Conservation (phyloP, 805 yeast genomes). For the Lachancea dasiensis region DNA sequence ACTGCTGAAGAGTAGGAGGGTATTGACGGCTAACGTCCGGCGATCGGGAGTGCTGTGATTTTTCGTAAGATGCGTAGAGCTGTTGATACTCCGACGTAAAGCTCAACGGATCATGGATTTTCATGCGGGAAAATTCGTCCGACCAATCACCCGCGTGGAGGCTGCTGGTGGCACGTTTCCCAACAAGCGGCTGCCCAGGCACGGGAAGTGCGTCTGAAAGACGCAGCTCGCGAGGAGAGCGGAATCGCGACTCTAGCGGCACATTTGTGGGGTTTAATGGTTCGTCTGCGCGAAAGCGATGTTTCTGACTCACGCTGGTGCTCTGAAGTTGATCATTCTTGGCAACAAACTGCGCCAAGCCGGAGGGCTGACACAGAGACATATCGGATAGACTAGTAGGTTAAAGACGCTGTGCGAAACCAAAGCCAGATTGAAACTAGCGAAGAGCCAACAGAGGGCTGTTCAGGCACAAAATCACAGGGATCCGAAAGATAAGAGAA, state of each 20-base stretch:
- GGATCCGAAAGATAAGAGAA: too few species aligned
- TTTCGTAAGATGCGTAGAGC: conserved; percentile 23
- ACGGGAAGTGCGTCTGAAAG: background rate
- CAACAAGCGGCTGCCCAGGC: conserved; percentile 1
- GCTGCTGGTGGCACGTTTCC: too few species aligned
- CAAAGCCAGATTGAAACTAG: too few species aligned
- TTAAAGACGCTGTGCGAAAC: too few species aligned
- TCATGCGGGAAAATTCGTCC: conserved; percentile 24
- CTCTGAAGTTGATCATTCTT: conserved; percentile 12
- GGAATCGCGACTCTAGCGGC: too few species aligned
- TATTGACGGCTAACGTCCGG: too few species aligned
- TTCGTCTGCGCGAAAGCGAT: background rate
- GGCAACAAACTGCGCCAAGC: conserved; percentile 17
- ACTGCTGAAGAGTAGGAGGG: background rate
- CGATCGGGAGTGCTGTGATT: conserved; percentile 2
- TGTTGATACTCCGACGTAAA: conserved; percentile 26
- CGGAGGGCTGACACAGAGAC: conserved; percentile 14
- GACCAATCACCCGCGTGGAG: conserved; percentile 16
- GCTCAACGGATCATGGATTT: conserved; percentile 27
- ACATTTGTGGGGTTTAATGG: too few species aligned
- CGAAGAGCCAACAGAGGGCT: too few species aligned
- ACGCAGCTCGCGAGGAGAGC: background rate
- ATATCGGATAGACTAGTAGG: background rate
- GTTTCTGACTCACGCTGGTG: background rate
- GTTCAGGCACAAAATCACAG: too few species aligned